Percentiles rank a stretch among this genome's conserved stretches.
Evolutionary conservation across 2,329 filamentous ascomycete species (phyloP).

Genomic region (Aureobasidium lini): DNA sequence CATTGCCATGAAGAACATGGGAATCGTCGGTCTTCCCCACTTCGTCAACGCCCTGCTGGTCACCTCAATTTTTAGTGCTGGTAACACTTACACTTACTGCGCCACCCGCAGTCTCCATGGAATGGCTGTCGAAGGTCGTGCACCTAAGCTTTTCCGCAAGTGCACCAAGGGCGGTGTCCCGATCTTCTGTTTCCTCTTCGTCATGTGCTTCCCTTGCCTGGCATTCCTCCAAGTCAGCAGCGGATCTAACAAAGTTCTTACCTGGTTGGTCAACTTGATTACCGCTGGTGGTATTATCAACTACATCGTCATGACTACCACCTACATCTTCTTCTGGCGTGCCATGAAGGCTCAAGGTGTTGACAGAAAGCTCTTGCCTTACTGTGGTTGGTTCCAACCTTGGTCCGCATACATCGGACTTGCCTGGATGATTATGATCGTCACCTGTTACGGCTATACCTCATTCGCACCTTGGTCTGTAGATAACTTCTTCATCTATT

Average conservation of each 20-base stretch:
- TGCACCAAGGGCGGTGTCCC: conserved; percentile 54
- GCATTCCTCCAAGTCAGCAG: conserved; percentile 23
- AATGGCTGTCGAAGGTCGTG: conserved; percentile 45
- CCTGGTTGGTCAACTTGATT: conserved; percentile 43
- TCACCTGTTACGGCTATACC: conserved; percentile 50
- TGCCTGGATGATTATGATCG: conserved; percentile 26
- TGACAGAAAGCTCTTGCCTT: conserved; percentile 48
- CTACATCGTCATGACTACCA: conserved; percentile 53
- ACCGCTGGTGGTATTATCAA: conserved; percentile 54
- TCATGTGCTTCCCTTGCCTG: conserved; percentile 27
- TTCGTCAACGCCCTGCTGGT: conserved; percentile 33
- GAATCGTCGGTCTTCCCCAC: conserved; percentile 37
- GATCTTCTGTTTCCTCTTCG: conserved; percentile 46
- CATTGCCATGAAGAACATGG: conserved; percentile 39
- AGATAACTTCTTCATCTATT: conserved; percentile 43
- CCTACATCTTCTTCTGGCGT: conserved; percentile 53
- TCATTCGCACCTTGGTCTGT: conserved; percentile 41
- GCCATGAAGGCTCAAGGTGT: conserved; percentile 46
- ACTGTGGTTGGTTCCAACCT: conserved; percentile 49
- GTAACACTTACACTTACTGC: conserved; percentile 50
- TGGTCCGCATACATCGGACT: conserved; percentile 45
- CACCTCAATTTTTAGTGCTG: conserved; percentile 50
- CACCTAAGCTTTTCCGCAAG: conserved; percentile 50
- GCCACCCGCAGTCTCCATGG: conserved; percentile 48
- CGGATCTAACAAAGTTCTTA: conserved; percentile 21